A percentile compares a stretch with the other conserved stretches of the same genome.
phyloP scores from a whole-genome alignment of 2,329 filamentous ascomycete genomes.

The Neonectria punicea region DNA sequence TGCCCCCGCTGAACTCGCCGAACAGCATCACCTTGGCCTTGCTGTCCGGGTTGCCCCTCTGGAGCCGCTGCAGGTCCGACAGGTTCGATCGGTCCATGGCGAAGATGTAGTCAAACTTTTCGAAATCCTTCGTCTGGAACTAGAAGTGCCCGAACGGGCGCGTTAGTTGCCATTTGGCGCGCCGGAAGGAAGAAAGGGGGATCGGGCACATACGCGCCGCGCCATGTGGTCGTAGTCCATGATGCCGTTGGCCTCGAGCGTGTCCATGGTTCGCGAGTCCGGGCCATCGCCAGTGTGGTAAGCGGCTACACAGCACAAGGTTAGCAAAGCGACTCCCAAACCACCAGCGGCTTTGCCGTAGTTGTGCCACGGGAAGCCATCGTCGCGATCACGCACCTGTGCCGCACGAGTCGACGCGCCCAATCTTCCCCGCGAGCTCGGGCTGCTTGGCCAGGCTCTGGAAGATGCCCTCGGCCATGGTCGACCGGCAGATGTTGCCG shows the following conservation, averaged over 20 bases:
- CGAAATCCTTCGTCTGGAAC: constrained; percentile 76
- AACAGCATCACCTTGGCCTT: constrained; percentile 82
- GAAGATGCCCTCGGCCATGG: constrained; percentile 97
- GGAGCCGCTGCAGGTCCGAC: constrained; percentile 71
- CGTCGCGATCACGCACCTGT: constrained; percentile 64
- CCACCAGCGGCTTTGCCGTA: not conserved
- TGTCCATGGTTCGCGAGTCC: constrained; percentile 85
- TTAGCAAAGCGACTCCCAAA: constrained; percentile 21
- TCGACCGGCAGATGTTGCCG: constrained; percentile 93
- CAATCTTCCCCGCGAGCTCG: constrained; percentile 69
- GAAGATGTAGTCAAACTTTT: constrained; percentile 90
- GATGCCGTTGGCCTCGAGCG: constrained; percentile 79
- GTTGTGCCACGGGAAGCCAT: constrained; percentile 1
- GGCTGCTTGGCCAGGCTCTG: constrained; percentile 72
- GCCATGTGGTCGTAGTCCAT: constrained; percentile 80
- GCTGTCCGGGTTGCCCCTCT: constrained; percentile 65
- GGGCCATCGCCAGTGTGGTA: constrained; percentile 84
- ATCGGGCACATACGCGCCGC: constrained; percentile 68
- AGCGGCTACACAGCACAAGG: constrained; percentile 62
- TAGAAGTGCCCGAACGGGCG: constrained; percentile 40
- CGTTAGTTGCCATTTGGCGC: not conserved
- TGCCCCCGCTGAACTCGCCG: constrained; percentile 79
- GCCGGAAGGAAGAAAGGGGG: not conserved
- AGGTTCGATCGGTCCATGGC: constrained; percentile 93
- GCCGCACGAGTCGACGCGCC: constrained; percentile 85